Evolutionary conservation across 768 basidiomycete species (phyloP).

Genomic region (Psilocybe subaeruginosa): DNA sequence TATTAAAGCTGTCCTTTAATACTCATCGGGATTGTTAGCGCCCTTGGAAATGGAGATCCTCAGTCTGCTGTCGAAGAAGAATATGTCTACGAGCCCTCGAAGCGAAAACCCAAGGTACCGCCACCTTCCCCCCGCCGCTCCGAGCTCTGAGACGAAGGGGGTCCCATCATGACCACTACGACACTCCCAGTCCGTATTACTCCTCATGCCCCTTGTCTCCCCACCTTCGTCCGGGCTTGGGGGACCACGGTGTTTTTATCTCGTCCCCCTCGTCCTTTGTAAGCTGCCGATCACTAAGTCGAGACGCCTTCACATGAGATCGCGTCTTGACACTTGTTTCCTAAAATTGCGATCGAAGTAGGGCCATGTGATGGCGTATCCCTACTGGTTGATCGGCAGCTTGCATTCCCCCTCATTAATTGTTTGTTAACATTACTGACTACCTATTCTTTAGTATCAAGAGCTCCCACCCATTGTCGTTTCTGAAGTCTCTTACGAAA

Average conservation of each 20-base stretch:
- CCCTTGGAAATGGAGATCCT: constrained; percentile 70
- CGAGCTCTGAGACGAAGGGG: constrained; percentile 96
- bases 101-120: constrained; percentile 91
- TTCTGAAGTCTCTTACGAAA: constrained; percentile 52
- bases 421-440: constrained; percentile 19
- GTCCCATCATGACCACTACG: constrained; percentile 44
- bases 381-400: constrained; percentile 39
- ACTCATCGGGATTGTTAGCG: constrained; percentile 36
- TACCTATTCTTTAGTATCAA: constrained; percentile 36
- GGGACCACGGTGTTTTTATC: constrained; percentile 76
- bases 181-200: constrained; percentile 73
- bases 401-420: constrained; percentile 22
- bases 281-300: constrained; percentile 41
- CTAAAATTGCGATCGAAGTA: constrained; percentile 33
- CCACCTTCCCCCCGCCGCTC: constrained; percentile 84
- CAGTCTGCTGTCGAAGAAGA: constrained; percentile 79
- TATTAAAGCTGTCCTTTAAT: neutral
- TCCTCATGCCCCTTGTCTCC: constrained; percentile 48
- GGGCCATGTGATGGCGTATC: constrained; percentile 43
- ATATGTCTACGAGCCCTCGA: constrained; percentile 74
- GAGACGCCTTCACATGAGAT: constrained; percentile 38
- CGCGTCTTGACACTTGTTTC: constrained; percentile 5
- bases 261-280: constrained; percentile 75
- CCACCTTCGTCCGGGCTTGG: constrained; percentile 90
- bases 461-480: constrained; percentile 50